These are phyloP conservation scores for Tulasnella sp. DNA, from an alignment of 768 basidiomycete species.

Conservation along the genomic window DNA sequence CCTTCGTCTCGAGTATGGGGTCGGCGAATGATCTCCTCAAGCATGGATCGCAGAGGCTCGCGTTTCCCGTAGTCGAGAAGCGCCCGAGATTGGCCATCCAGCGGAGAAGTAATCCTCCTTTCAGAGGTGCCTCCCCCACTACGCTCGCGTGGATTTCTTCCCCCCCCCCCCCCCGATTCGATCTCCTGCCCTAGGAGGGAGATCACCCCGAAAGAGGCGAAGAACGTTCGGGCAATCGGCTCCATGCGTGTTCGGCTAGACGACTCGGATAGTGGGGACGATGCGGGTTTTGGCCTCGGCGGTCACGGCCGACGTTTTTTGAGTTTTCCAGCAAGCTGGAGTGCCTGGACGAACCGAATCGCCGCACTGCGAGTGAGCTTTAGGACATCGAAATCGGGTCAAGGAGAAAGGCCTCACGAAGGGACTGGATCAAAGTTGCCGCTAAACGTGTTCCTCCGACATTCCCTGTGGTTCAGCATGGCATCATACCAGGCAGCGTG, in stretches of 20 bases:
- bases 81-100: background rate
- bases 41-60: background rate
- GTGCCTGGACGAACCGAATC: slow-evolving; percentile 83
- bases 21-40: background rate
- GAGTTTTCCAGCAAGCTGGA: slow-evolving; percentile 81
- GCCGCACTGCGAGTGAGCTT: slow-evolving; percentile 49
- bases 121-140: background rate
- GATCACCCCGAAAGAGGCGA: slow-evolving; percentile 60
- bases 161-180: slow-evolving; percentile 39
- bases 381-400: background rate
- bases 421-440: slow-evolving; percentile 58
- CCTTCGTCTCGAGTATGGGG: background rate
- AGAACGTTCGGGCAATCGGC: slow-evolving; percentile 78
- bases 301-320: slow-evolving; percentile 71
- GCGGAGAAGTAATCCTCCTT: background rate
- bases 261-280: slow-evolving; percentile 81
- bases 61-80: background rate
- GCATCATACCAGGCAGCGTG: slow-evolving; percentile 60
- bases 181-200: slow-evolving; percentile 47
- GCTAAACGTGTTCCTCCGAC: slow-evolving; percentile 48
- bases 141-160: slow-evolving; percentile 38
- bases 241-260: slow-evolving; percentile 51
- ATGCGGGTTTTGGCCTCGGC: slow-evolving; percentile 76
- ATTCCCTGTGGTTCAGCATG: slow-evolving; percentile 55
- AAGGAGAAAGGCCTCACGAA: slow-evolving; percentile 53